A percentile compares a stretch with the other conserved stretches of the same genome.
phyloP scores from a whole-genome alignment of 176 grass and related monocot species.

The Dactylis glomerata region DNA sequence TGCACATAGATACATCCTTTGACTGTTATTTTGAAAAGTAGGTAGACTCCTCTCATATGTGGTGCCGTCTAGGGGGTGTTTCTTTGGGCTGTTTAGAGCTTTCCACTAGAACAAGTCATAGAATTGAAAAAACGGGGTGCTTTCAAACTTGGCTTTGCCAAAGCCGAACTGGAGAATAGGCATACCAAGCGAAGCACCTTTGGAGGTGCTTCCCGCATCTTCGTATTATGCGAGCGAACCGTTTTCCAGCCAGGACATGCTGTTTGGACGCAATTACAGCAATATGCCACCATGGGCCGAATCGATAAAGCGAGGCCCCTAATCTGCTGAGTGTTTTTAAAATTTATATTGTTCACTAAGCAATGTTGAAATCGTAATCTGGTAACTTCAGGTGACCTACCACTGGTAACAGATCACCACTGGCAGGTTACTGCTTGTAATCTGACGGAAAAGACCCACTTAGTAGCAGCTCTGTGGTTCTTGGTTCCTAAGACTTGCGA shows the following conservation, averaged over 20 bases:
- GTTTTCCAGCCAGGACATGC: no score
- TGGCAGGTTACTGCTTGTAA: conserved; percentile 1
- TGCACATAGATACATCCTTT: background rate
- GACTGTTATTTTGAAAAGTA: background rate
- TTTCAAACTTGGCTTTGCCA: no score
- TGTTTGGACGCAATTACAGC: no score
- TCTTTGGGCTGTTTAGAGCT: no score
- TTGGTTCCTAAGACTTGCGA: background rate
- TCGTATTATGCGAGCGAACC: no score
- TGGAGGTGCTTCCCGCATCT: no score
- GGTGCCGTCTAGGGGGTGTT: background rate
- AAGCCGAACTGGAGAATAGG: no score
- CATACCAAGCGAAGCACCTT: no score
- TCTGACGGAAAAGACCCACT: background rate
- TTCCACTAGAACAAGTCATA: no score
- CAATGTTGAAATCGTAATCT: background rate
- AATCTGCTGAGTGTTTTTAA: background rate
- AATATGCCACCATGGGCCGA: no score
- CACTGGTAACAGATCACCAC: conserved; percentile 2
- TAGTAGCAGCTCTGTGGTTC: background rate
- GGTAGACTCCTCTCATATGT: background rate
- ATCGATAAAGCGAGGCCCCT: no score
- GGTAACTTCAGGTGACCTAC: background rate
- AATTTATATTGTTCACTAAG: background rate
- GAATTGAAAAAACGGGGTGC: no score